A percentile compares a stretch with the other conserved stretches of the same genome.
These are phyloP conservation scores for Nemania sp. DNA, from an alignment of 2,329 filamentous ascomycete species.

Conservation along the genomic window DNA sequence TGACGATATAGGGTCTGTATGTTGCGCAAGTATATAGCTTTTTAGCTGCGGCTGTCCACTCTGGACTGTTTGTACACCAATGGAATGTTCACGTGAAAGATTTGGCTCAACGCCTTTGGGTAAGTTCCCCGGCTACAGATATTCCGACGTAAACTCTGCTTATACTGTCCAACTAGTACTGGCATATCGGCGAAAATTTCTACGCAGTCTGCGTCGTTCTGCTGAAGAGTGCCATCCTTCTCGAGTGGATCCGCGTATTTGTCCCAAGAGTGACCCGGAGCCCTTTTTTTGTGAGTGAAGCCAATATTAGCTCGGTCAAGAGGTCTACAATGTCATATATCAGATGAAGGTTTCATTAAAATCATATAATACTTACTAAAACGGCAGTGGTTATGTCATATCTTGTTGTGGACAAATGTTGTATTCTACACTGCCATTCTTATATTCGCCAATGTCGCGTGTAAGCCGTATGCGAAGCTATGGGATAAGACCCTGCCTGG, in stretches of 20 bases:
- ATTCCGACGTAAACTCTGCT: not conserved
- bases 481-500: conserved; percentile 10
- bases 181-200: conserved; percentile 2
- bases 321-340: not conserved
- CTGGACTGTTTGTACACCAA: conserved; percentile 17
- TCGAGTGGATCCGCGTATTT: conserved; percentile 6
- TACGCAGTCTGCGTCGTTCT: conserved; percentile 3
- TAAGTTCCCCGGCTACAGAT: not conserved
- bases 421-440: conserved; percentile 3
- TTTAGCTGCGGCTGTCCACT: not conserved
- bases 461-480: conserved; percentile 4
- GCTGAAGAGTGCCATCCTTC: conserved; percentile 12
- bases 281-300: not conserved
- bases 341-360: not conserved
- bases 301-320: not conserved
- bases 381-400: conserved; percentile 6
- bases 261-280: conserved; percentile 6
- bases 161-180: not conserved
- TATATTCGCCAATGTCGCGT: not conserved
- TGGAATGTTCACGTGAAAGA: conserved; percentile 13
- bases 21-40: not conserved
- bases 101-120: not conserved
- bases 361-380: not conserved
- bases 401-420: conserved; percentile 3
- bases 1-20: not conserved